Percentiles rank a stretch among this genome's conserved stretches.
phyloP scores from a whole-genome alignment of 1,284 basidiomycete genomes.

The Austroboletus novae-zelandiae region DNA sequence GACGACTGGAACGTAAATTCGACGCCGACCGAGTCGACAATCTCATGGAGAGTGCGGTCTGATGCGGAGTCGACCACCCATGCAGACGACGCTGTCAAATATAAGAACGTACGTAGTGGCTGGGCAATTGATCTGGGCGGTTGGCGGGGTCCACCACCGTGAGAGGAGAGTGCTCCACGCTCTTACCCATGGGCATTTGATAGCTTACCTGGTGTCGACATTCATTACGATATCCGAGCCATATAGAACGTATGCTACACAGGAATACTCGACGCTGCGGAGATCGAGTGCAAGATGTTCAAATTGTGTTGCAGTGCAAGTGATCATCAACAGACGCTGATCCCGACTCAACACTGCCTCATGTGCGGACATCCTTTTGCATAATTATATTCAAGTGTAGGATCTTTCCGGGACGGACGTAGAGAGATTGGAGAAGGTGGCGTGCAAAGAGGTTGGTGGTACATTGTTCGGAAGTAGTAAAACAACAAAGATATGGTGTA shows the following conservation, averaged over 20 bases:
- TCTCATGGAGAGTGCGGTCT: neutral
- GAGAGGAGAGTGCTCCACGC: neutral
- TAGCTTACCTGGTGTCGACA: neutral
- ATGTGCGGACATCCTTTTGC: too few species aligned
- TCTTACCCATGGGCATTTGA: neutral
- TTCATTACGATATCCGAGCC: neutral
- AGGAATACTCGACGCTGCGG: neutral
- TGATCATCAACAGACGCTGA: too few species aligned
- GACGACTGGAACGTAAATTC: neutral
- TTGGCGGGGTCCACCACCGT: neutral
- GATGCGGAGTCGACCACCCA: neutral
- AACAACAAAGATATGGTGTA: too few species aligned
- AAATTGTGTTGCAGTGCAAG: too few species aligned
- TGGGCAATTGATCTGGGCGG: neutral
- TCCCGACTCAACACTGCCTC: too few species aligned
- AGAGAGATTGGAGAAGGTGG: too few species aligned
- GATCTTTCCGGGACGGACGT: too few species aligned
- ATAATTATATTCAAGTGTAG: too few species aligned
- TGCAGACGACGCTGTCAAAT: neutral
- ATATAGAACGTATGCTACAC: neutral
- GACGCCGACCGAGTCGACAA: neutral
- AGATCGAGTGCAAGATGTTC: too few species aligned
- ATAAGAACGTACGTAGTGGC: too few species aligned
- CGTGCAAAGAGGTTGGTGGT: too few species aligned
- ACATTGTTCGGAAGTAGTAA: too few species aligned